Conservation (phyloP, 2,329 filamentous ascomycete species). For the Stachybotrys echinatus region DNA sequence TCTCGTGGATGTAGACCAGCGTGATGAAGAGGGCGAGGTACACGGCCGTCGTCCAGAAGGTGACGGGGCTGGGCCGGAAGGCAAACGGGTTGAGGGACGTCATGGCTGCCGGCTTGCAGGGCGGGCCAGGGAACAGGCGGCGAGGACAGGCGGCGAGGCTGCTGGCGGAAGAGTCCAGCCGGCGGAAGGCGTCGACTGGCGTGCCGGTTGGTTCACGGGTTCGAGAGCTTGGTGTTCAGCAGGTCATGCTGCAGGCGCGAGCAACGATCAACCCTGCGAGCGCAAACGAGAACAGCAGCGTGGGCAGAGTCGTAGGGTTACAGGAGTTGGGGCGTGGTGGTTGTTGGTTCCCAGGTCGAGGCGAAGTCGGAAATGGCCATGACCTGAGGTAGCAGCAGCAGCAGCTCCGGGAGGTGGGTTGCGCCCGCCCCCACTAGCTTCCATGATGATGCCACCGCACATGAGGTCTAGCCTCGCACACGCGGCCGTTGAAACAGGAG, state of each 20-base stretch:
- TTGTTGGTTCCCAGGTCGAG: background rate
- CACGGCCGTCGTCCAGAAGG: conserved; percentile 67
- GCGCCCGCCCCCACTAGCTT: background rate
- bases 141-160: background rate
- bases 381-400: background rate
- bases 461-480: no score
- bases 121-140: background rate
- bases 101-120: conserved; percentile 15
- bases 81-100: conserved; percentile 53
- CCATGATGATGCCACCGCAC: background rate
- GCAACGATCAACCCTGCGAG: background rate
- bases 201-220: background rate
- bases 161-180: background rate
- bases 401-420: background rate
- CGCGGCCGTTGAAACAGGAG: no score
- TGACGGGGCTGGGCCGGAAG: conserved; percentile 78
- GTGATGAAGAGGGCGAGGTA: conserved; percentile 75
- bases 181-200: background rate
- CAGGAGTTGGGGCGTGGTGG: background rate
- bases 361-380: background rate
- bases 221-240: background rate
- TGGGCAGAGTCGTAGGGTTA: no score
- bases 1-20: conserved; percentile 68
- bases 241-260: background rate
- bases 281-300: no score